These are phyloP conservation scores for Pholiota molesta DNA, from an alignment of 768 basidiomycete genomes.

Conservation along the genomic window DNA sequence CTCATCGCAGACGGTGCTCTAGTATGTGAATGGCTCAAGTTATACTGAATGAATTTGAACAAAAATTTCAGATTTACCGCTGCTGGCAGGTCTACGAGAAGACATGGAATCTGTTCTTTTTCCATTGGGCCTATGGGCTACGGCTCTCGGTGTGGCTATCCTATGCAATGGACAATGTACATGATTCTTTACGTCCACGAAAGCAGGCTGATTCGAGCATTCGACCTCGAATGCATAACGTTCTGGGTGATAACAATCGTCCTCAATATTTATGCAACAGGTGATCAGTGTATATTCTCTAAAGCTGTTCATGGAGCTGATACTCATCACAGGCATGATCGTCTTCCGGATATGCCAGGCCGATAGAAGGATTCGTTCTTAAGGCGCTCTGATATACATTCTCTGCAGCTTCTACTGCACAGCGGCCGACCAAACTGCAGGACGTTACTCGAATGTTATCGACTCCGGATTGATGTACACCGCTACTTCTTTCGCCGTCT, in stretches of 20 bases:
- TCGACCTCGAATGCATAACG: slow-evolving; percentile 1
- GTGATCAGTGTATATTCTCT: slow-evolving; percentile 2
- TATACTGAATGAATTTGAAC: not conserved
- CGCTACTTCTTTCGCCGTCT: slow-evolving; percentile 4
- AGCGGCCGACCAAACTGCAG: slow-evolving; percentile 5
- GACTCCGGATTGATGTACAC: slow-evolving; percentile 14
- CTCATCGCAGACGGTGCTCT: not conserved
- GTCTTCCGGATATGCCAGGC: slow-evolving; percentile 15
- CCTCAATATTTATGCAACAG: slow-evolving; percentile 23
- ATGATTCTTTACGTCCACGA: not conserved
- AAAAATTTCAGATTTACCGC: not conserved
- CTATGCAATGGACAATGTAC: not conserved
- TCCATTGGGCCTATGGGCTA: not conserved
- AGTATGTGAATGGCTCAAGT: not conserved
- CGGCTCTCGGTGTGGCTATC: not conserved
- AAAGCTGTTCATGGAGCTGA: not conserved
- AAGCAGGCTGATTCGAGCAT: not conserved
- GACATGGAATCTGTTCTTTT: not conserved
- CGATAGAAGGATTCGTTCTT: slow-evolving; percentile 8
- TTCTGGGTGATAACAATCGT: slow-evolving; percentile 23
- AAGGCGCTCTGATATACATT: not conserved
- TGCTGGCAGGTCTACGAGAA: not conserved
- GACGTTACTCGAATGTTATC: slow-evolving; percentile 9
- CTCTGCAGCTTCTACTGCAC: not conserved
- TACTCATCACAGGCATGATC: slow-evolving; percentile 14